Conservation (phyloP, 768 basidiomycete species). For the Suillus occidentalis region DNA sequence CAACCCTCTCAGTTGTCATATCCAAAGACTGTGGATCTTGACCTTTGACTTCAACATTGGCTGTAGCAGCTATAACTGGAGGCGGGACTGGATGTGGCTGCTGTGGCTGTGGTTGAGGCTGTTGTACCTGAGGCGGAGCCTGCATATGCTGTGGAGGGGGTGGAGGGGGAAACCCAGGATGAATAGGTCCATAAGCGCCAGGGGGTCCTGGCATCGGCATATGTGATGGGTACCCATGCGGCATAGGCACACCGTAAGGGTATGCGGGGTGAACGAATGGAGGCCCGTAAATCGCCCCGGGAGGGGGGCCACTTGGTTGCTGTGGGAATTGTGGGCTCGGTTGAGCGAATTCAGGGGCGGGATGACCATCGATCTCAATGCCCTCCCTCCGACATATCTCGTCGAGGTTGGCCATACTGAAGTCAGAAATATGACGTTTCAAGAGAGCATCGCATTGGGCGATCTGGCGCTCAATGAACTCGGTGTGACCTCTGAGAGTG, state of each 20-base stretch:
- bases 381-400: constrained; percentile 65
- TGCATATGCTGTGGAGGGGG: constrained; percentile 36
- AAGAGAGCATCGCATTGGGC: constrained; percentile 77
- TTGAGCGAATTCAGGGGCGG: constrained; percentile 30
- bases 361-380: constrained; percentile 45
- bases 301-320: constrained; percentile 27
- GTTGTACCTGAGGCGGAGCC: constrained; percentile 36
- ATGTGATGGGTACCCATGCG: constrained; percentile 43
- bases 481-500: constrained; percentile 81
- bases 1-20: constrained; percentile 67
- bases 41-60: constrained; percentile 54
- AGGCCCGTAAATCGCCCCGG: constrained; percentile 32
- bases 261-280: constrained; percentile 45
- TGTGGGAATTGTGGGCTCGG: constrained; percentile 35
- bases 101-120: constrained; percentile 37
- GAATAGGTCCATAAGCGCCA: constrained; percentile 53
- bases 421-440: constrained; percentile 68
- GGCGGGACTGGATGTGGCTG: constrained; percentile 28
- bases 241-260: constrained; percentile 43
- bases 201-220: constrained; percentile 40
- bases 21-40: constrained; percentile 80
- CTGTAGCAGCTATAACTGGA: constrained; percentile 20
- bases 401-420: constrained; percentile 66
- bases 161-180: constrained; percentile 54
- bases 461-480: constrained; percentile 79